phyloP scores from a whole-genome alignment of 768 basidiomycete genomes.

The Rhizopogon roseolus region DNA sequence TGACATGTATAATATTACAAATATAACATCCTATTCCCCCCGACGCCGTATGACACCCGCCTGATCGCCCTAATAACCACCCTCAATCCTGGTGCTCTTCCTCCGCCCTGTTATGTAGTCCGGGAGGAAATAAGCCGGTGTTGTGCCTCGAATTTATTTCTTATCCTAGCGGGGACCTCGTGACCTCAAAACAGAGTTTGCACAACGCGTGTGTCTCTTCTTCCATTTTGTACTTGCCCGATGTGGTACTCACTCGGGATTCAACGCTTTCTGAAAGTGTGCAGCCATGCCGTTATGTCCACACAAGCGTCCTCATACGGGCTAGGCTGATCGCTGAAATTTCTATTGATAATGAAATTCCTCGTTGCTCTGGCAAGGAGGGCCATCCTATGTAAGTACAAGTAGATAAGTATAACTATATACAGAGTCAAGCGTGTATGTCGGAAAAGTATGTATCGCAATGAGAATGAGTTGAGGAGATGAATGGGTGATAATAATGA shows the following conservation, averaged over 20 bases:
- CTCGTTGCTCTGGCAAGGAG: conserved; percentile 8
- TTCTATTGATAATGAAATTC: neutral
- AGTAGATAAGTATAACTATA: conserved; percentile 27
- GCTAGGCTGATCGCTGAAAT: conserved; percentile 2
- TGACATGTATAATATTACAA: neutral
- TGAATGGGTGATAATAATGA: neutral
- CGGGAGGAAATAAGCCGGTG: neutral
- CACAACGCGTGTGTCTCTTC: conserved; percentile 2
- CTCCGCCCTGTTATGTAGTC: neutral
- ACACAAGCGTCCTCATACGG: neutral
- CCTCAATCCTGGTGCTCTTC: neutral
- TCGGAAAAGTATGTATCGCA: neutral
- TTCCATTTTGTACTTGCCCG: conserved; percentile 5
- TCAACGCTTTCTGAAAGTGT: neutral
- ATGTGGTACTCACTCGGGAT: neutral
- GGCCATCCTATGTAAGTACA: conserved; percentile 3
- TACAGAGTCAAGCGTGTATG: neutral
- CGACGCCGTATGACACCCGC: neutral
- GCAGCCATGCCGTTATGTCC: conserved; percentile 1
- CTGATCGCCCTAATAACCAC: neutral
- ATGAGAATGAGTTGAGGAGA: neutral
- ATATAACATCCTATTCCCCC: neutral
- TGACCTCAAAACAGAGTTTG: conserved; percentile 7
- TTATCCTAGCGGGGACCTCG: conserved; percentile 2
- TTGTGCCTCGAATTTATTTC: neutral